Evolutionary conservation across 371 early-diverging fungal genomes (phyloP).

Genomic region (Coemansia sp.): DNA sequence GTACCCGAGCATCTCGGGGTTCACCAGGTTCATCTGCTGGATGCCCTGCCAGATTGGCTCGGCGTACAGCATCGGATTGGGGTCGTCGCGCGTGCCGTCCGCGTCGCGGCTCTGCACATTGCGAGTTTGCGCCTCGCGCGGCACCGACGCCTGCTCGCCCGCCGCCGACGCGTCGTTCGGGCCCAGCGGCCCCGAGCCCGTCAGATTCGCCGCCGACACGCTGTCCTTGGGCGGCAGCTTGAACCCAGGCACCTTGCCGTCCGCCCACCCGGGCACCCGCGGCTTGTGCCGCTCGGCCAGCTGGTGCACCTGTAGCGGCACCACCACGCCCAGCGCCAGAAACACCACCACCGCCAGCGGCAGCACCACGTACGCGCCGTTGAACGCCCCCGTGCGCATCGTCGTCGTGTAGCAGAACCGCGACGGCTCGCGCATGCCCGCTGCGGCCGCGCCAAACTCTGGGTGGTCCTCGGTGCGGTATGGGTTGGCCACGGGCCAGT

Average conservation of each 20-base stretch:
- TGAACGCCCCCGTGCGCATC: conserved; percentile 54
- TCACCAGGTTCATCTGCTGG: conserved; percentile 23
- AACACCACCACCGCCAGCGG: conserved; percentile 52
- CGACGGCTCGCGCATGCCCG: conserved; percentile 41
- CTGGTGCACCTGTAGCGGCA: conserved; percentile 40
- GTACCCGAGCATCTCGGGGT: conserved; percentile 35
- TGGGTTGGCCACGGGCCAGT: conserved; percentile 60
- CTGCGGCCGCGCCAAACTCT: conserved; percentile 34
- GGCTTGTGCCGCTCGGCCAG: conserved; percentile 37
- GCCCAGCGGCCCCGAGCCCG: background rate
- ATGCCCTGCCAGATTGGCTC: conserved; percentile 39
- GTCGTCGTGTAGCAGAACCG: conserved; percentile 62
- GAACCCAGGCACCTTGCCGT: conserved; percentile 33
- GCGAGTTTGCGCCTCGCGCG: background rate
- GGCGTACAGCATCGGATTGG: conserved; percentile 33
- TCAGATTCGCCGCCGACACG: conserved; percentile 7
- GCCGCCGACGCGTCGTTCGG: no score
- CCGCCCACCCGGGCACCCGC: conserved; percentile 45
- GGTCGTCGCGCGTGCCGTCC: conserved; percentile 15
- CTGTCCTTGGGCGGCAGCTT: conserved; percentile 20
- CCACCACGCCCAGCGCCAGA: conserved; percentile 26
- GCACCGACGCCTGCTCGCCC: background rate
- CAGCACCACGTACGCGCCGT: conserved; percentile 55
- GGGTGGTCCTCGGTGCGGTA: conserved; percentile 54
- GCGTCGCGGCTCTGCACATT: background rate